phyloP scores from a whole-genome alignment of 139 green algal genomes.

The Micractinium sp. region DNA sequence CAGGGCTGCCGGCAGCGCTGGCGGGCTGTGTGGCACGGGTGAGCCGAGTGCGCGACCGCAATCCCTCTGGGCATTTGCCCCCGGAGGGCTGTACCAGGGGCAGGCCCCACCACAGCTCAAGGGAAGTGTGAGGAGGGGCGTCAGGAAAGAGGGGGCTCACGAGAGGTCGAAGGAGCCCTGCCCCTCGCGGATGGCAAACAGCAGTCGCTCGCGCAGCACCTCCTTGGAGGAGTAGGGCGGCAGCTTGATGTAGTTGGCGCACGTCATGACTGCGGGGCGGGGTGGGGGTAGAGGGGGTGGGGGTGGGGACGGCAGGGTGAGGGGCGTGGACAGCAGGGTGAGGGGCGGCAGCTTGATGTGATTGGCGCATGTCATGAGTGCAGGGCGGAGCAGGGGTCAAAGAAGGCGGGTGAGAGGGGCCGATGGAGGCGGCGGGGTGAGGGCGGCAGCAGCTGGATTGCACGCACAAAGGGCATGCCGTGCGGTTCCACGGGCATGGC shows the following conservation, averaged over 20 bases:
- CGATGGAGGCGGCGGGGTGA: not conserved
- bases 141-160: slow-evolving; percentile 34
- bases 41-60: too few relatives aligned
- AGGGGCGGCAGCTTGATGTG: slow-evolving; percentile 96
- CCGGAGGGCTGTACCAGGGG: too few relatives aligned
- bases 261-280: slow-evolving; percentile 93
- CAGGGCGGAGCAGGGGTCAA: too few relatives aligned
- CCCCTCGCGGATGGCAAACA: slow-evolving; percentile 93
- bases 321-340: not conserved
- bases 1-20: too few relatives aligned
- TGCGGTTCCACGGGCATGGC: too few relatives aligned
- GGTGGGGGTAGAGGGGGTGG: not conserved
- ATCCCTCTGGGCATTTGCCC: too few relatives aligned
- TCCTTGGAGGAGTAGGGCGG: slow-evolving; percentile 93
- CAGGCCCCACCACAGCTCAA: too few relatives aligned
- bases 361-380: slow-evolving; percentile 98
- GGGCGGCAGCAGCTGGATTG: not conserved
- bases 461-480: not conserved
- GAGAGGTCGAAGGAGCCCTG: slow-evolving; percentile 96
- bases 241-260: slow-evolving; percentile 99
- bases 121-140: too few relatives aligned
- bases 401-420: too few relatives aligned
- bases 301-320: too few relatives aligned
- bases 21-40: too few relatives aligned
- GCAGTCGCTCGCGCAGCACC: slow-evolving; percentile 83